A percentile compares a stretch with the other conserved stretches of the same genome.
Evolutionary conservation across 805 yeast genomes (phyloP).

Genomic region (Wickerhamiella azyma): DNA sequence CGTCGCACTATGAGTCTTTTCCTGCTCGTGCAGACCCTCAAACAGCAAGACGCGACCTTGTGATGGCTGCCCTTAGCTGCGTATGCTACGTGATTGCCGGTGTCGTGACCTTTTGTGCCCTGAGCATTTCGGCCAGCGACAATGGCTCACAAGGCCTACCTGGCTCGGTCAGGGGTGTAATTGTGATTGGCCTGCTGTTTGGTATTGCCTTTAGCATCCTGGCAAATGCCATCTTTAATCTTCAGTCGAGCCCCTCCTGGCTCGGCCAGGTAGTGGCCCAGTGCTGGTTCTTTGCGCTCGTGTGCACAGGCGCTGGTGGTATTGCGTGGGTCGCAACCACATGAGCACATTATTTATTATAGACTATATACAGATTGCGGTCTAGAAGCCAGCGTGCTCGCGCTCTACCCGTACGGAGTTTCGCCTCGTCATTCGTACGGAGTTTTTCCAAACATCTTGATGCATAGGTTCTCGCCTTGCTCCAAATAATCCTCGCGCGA

Average conservation of each 20-base stretch:
- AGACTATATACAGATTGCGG: background rate
- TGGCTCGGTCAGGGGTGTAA: conserved; percentile 21
- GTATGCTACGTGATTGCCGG: conserved; percentile 29
- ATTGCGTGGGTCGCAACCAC: conserved; percentile 21
- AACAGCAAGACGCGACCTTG: conserved; percentile 28
- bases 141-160: conserved; percentile 19
- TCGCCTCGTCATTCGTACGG: conserved; percentile 5
- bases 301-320: conserved; percentile 34
- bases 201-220: conserved; percentile 31
- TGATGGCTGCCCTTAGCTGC: conserved; percentile 33
- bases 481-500: conserved; percentile 74
- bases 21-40: conserved; percentile 8
- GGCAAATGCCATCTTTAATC: conserved; percentile 34
- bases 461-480: conserved; percentile 55
- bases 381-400: too few relatives aligned
- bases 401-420: too few relatives aligned
- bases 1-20: conserved; percentile 11
- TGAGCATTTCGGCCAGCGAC: conserved; percentile 30
- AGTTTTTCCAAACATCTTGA: conserved; percentile 32
- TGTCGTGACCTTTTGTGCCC: conserved; percentile 27
- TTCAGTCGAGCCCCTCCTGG: conserved; percentile 30
- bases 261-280: conserved; percentile 35
- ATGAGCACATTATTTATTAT: background rate
- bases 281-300: conserved; percentile 28
- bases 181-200: conserved; percentile 32